A percentile compares a stretch with the other conserved stretches of the same genome.
phyloP scores from a whole-genome alignment of 192 early-diverging fungal genomes.

The Lunasporangiospora selenospora region DNA sequence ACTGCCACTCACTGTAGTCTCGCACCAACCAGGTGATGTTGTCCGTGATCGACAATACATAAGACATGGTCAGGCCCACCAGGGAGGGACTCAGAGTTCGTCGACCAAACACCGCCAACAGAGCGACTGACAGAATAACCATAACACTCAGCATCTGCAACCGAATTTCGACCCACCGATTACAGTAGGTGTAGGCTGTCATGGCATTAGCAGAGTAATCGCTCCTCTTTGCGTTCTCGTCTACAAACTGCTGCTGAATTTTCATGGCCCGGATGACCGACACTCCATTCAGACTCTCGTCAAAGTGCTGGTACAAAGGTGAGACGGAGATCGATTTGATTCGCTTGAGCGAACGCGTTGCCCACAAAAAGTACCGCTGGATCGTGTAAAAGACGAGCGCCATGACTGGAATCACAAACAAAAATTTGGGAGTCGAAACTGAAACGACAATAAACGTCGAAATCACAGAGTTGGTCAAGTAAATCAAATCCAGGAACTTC shows the following conservation, averaged over 20 bases:
- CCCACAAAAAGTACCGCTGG: constrained; percentile 26
- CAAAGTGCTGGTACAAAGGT: constrained; percentile 40
- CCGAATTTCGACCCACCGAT: constrained; percentile 82
- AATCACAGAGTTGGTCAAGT: background rate
- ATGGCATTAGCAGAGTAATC: constrained; percentile 61
- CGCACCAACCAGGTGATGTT: constrained; percentile 79
- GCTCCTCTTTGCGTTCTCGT: constrained; percentile 47
- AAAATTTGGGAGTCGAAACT: constrained; percentile 48
- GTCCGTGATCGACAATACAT: constrained; percentile 77
- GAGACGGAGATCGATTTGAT: constrained; percentile 53
- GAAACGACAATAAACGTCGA: constrained; percentile 38
- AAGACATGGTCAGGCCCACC: constrained; percentile 82
- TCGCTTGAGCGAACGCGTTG: constrained; percentile 31
- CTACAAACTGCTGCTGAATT: constrained; percentile 19
- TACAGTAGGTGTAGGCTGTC: constrained; percentile 42
- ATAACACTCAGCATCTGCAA: constrained; percentile 72
- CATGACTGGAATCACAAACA: constrained; percentile 17
- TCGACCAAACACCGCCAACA: constrained; percentile 60
- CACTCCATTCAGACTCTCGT: constrained; percentile 32
- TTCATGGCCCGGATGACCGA: constrained; percentile 36
- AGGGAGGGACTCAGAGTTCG: constrained; percentile 70
- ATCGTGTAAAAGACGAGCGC: constrained; percentile 9
- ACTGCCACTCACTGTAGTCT: constrained; percentile 78
- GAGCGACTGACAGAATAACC: constrained; percentile 65
- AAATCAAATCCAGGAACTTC: constrained; percentile 30